Conservation (phyloP, 306 rosid genomes). For the Pyrus betulifolia region DNA sequence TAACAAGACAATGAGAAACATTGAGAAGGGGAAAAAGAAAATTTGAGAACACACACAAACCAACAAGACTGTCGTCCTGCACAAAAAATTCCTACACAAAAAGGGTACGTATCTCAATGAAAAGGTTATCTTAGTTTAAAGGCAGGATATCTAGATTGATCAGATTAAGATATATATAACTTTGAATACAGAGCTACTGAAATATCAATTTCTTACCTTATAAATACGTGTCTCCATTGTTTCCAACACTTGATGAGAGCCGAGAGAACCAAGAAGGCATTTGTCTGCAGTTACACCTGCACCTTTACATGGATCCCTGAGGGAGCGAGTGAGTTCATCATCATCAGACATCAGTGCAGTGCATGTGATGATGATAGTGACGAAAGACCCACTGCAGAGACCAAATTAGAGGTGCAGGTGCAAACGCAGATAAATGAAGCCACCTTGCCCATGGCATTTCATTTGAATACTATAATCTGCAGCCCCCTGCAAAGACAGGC, state of each 20-base stretch:
- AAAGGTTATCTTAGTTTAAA: neutral
- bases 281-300: conserved; percentile 25
- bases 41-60: too few relatives aligned
- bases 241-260: neutral
- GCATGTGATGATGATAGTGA: neutral
- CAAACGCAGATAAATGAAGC: conserved; percentile 40
- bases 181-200: neutral
- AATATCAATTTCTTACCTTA: neutral
- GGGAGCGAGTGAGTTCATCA: neutral
- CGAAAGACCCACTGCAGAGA: neutral
- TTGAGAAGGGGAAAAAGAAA: too few relatives aligned
- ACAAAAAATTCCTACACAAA: too few relatives aligned
- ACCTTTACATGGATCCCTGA: conserved; percentile 8
- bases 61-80: too few relatives aligned
- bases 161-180: neutral
- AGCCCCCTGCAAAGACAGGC: neutral
- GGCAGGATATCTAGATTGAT: neutral
- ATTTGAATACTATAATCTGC: neutral
- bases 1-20: too few relatives aligned
- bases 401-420: conserved; percentile 41
- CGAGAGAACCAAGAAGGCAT: conserved; percentile 11
- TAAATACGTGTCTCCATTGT: too few relatives aligned
- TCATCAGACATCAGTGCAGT: neutral
- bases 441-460: conserved; percentile 1
- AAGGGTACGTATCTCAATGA: neutral